phyloP scores from a whole-genome alignment of 139 green algal species.

The Astrephomene gubernaculifera region DNA sequence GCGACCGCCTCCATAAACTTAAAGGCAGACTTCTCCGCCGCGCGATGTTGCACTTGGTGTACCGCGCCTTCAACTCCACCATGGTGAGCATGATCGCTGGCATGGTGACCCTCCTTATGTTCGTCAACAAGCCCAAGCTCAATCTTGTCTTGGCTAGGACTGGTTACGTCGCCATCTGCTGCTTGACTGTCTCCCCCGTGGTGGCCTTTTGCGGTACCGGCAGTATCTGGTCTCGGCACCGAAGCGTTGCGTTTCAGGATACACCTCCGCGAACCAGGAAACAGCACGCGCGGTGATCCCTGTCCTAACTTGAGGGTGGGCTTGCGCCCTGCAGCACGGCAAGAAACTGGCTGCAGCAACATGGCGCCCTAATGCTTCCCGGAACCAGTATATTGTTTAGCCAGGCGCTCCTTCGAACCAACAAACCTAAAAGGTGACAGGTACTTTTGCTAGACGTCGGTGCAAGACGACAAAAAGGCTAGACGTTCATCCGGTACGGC shows the following conservation, averaged over 20 bases:
- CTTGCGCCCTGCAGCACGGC: no score
- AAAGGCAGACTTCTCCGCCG: slow-evolving; percentile 60
- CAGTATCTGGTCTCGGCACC: neutral
- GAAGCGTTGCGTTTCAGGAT: neutral
- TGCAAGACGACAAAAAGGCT: no score
- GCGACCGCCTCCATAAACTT: slow-evolving; percentile 51
- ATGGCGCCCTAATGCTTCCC: no score
- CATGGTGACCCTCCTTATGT: neutral
- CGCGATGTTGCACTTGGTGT: slow-evolving; percentile 59
- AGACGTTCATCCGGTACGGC: no score
- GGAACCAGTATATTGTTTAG: no score
- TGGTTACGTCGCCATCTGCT: no score
- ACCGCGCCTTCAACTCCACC: slow-evolving; percentile 50
- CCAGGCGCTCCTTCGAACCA: no score
- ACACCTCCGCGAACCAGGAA: neutral
- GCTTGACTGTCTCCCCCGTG: no score
- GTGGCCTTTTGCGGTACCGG: neutral
- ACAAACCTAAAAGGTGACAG: no score
- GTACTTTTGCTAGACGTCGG: no score
- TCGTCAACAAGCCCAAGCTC: neutral
- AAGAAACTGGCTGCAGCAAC: neutral
- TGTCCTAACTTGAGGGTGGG: neutral
- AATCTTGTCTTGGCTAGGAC: neutral
- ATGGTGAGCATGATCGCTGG: neutral
- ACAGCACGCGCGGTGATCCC: neutral